phyloP scores from a whole-genome alignment of 345 rosid species.

The Dipteronia sinensis region DNA sequence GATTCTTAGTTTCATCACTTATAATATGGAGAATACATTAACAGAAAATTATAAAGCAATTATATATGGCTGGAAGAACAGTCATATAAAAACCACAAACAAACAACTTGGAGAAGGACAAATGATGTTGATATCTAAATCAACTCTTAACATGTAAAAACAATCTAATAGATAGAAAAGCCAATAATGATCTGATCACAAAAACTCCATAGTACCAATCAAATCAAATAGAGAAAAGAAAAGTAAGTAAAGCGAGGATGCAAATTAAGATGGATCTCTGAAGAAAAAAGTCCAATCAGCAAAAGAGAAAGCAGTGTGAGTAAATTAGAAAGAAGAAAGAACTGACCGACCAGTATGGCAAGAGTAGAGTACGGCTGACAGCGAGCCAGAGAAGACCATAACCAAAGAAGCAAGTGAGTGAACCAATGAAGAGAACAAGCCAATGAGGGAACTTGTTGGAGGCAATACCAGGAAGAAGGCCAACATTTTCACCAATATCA shows the following conservation, averaged over 20 bases:
- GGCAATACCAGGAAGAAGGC: slow-evolving; percentile 63
- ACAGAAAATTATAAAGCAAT: neutral
- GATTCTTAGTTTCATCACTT: neutral
- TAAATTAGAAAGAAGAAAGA: neutral
- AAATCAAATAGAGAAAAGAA: neutral
- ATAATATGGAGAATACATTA: neutral
- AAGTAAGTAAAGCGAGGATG: neutral
- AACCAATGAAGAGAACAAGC: slow-evolving; percentile 57
- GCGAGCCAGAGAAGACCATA: slow-evolving; percentile 73
- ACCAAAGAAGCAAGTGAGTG: slow-evolving; percentile 57
- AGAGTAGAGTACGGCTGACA: slow-evolving; percentile 40
- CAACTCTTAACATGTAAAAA: neutral
- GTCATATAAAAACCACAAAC: neutral
- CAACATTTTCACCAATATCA: slow-evolving; percentile 72
- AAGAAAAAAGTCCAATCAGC: neutral
- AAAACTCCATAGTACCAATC: neutral
- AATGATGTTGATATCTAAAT: neutral
- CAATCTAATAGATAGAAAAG: neutral
- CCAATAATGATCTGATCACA: neutral
- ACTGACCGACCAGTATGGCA: slow-evolving; percentile 81
- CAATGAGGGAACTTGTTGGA: slow-evolving; percentile 73
- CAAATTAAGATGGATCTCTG: neutral
- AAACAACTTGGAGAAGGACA: neutral
- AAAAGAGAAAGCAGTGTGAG: neutral
- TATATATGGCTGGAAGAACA: neutral